phyloP scores from a whole-genome alignment of 2,329 filamentous ascomycete genomes.

The Nemania abortiva region DNA sequence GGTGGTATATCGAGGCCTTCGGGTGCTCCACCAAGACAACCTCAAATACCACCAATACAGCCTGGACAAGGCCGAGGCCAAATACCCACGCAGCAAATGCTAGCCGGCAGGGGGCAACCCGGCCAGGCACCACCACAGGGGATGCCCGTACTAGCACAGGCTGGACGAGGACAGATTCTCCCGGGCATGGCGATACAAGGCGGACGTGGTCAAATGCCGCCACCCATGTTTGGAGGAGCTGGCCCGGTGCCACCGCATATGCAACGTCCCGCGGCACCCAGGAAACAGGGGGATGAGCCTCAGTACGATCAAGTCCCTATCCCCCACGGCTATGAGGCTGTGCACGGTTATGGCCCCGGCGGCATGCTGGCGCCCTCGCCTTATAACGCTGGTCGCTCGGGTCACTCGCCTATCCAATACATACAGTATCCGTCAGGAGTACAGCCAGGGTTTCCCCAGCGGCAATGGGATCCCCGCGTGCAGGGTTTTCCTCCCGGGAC shows the following conservation, averaged over 20 bases:
- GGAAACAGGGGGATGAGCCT: constrained; percentile 39
- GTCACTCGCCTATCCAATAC: constrained; percentile 35
- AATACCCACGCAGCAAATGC: constrained; percentile 38
- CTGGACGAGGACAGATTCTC: constrained; percentile 38
- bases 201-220: constrained; percentile 41
- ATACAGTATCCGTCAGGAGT: constrained; percentile 38
- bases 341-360: constrained; percentile 50
- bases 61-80: constrained; percentile 42
- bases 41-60: constrained; percentile 26
- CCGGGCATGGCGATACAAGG: constrained; percentile 30
- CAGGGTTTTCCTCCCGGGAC: constrained; percentile 30
- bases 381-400: constrained; percentile 46
- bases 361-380: constrained; percentile 47
- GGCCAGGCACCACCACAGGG: constrained; percentile 25
- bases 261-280: constrained; percentile 31
- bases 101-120: constrained; percentile 28
- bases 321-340: constrained; percentile 50
- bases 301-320: constrained; percentile 52
- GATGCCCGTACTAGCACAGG: constrained; percentile 21
- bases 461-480: constrained; percentile 45
- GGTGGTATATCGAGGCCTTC: constrained; percentile 2
- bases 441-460: constrained; percentile 34
- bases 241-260: constrained; percentile 33
- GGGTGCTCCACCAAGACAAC: constrained; percentile 11
- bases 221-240: constrained; percentile 39